Conservation (phyloP, 2,329 filamentous ascomycete genomes). For the Colletotrichum siamense region DNA sequence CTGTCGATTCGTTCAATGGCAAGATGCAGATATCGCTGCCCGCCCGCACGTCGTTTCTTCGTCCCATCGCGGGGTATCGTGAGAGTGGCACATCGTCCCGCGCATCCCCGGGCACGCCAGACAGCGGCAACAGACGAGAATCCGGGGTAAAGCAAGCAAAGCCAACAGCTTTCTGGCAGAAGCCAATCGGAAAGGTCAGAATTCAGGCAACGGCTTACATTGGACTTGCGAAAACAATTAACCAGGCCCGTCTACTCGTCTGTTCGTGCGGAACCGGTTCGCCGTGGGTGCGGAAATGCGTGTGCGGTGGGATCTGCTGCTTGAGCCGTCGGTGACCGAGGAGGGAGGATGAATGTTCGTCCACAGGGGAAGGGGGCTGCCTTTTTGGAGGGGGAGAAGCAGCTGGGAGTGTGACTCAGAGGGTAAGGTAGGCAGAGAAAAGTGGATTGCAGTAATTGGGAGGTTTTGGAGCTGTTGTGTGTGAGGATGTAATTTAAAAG, state of each 20-base stretch:
- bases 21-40: neutral
- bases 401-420: conserved; percentile 12
- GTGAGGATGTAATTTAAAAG: neutral
- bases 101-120: neutral
- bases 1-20: neutral
- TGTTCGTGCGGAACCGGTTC: neutral
- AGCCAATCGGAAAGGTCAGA: neutral
- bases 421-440: neutral
- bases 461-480: neutral
- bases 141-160: neutral
- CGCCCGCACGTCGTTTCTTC: neutral
- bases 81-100: neutral
- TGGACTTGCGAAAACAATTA: neutral
- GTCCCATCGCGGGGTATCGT: conserved; percentile 1
- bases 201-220: neutral
- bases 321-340: conserved; percentile 24
- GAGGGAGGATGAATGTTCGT: conserved; percentile 21
- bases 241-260: neutral
- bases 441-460: neutral
- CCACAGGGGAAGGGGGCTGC: conserved; percentile 19
- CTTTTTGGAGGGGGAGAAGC: neutral
- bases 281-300: conserved; percentile 12
- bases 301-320: conserved; percentile 16
- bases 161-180: neutral
- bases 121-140: neutral